phyloP scores from a whole-genome alignment of 345 rosid species.

The Hypericum androsaemum region DNA sequence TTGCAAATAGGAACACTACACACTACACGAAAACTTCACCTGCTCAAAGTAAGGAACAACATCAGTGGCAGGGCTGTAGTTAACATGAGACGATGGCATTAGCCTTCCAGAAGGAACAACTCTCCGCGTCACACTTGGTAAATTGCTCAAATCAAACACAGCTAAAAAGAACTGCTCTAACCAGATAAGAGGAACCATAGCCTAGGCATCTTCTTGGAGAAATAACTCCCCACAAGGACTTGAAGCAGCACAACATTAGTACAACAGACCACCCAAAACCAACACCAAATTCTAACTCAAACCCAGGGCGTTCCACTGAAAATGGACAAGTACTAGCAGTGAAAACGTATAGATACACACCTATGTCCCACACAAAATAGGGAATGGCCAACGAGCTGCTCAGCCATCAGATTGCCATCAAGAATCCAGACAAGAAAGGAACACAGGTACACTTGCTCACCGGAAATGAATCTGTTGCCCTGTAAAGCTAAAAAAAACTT shows the following conservation, averaged over 20 bases:
- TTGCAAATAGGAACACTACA: background rate
- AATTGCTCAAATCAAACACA: conserved; percentile 14
- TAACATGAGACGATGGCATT: conserved; percentile 84
- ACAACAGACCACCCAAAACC: conserved; percentile 18
- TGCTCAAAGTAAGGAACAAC: conserved; percentile 95
- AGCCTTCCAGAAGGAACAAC: conserved; percentile 60
- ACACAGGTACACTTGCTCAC: conserved; percentile 59
- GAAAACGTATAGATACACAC: conserved; percentile 16
- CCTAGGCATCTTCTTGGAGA: conserved; percentile 80
- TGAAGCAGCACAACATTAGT: conserved; percentile 94
- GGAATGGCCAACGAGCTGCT: conserved; percentile 52
- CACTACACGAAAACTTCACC: conserved; percentile 31
- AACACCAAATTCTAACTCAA: background rate
- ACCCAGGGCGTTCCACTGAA: background rate
- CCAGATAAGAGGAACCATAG: conserved; percentile 30
- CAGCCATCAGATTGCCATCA: conserved; percentile 35
- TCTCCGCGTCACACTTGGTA: conserved; percentile 36
- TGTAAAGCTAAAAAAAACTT: too few species aligned
- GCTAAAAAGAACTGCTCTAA: conserved; percentile 4
- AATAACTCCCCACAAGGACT: conserved; percentile 79
- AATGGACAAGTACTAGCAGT: background rate
- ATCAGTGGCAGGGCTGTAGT: conserved; percentile 90
- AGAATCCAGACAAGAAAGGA: conserved; percentile 66
- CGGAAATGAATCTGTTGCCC: too few species aligned
- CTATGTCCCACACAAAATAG: conserved; percentile 86